Evolutionary conservation across 2,329 filamentous ascomycete species (phyloP), one percentile per base, ranked within the genome.

Genomic region (Dactylonectria macrodidyma): DNA sequence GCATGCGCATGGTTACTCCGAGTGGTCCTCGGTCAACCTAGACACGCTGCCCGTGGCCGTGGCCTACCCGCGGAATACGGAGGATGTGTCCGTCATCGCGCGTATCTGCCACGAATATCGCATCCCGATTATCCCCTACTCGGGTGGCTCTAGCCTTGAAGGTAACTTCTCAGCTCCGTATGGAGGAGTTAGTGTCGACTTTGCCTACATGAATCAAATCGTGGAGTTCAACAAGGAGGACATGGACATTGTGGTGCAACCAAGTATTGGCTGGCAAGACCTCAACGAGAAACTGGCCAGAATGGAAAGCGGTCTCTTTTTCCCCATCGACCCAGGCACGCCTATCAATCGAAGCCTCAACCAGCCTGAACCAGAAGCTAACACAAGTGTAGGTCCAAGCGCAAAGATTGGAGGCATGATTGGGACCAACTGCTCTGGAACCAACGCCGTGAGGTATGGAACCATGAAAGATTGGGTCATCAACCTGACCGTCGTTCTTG

Each of bases 191-290:
- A 95, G 93, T 72, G 92, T 98, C 58, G 95, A 98, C 77, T 98
- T 98, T 79, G 89, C 90, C 1, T 90, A 89, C 76, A 98, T 98
- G 95, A 92, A 97, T 78, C 85, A 91, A 75, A 92, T 97, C 30
- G 74, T 98, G 34, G 86, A 91, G 61, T 86, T 97, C 64, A 92
- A 97, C 79, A 91, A 93, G 73, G 92, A 93, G 4, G 95, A 97
- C 78, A 94, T 97, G 93, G 95, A 98, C 75, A 87, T 97, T 57
- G 93, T 97, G 5, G 94, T 98, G 3, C 95, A 98, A 79, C 95
- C 95, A 3, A 93, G 93, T 7, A 91, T 98, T 10, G 92, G 92
- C n/a, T 98, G 95, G 95, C 95, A 97, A 87, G 90, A 93, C 59
- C 83, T 98, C 65, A 98, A 98, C 75, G 90, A 92, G 71, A 83